These are phyloP conservation scores for Aspergillus floridensis DNA, from an alignment of 2,329 filamentous ascomycete genomes.

Conservation along the genomic window DNA sequence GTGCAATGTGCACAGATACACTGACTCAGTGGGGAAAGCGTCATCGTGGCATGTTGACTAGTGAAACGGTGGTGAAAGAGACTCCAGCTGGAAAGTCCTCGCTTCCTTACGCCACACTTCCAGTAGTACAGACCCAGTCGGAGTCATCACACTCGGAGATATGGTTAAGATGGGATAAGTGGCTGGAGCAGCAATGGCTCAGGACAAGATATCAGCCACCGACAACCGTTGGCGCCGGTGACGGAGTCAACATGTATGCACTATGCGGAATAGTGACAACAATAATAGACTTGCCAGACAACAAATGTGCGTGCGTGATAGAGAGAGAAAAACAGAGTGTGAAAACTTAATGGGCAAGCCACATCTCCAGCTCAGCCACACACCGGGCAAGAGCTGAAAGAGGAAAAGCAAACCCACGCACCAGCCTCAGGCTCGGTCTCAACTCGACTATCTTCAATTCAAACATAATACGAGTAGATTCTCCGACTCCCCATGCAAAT, in stretches of 20 bases:
- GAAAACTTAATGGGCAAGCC: constrained; percentile 8
- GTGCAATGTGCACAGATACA: constrained; percentile 9
- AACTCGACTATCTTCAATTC: constrained; percentile 3
- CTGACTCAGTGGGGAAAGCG: constrained; percentile 2
- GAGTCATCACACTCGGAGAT: constrained; percentile 1
- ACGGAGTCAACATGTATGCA: background rate
- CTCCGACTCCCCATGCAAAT: background rate
- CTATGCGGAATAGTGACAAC: background rate
- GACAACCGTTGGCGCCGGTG: background rate
- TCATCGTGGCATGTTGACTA: constrained; percentile 7
- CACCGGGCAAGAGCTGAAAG: constrained; percentile 9
- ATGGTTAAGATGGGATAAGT: background rate
- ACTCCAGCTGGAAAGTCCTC: constrained; percentile 8
- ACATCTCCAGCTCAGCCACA: constrained; percentile 14
- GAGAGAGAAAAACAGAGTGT: background rate
- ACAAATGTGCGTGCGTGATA: background rate
- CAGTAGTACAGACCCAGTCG: background rate
- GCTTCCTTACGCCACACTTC: constrained; percentile 5
- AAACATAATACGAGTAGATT: constrained; percentile 1
- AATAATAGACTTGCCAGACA: too few species aligned
- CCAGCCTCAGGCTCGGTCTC: constrained; percentile 13
- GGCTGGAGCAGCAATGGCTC: background rate
- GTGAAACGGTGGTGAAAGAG: too few species aligned
- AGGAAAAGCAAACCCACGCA: constrained; percentile 11
- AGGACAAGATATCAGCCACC: too few species aligned